phyloP scores from a whole-genome alignment of 768 basidiomycete genomes.

The Tylopilus intermedius region DNA sequence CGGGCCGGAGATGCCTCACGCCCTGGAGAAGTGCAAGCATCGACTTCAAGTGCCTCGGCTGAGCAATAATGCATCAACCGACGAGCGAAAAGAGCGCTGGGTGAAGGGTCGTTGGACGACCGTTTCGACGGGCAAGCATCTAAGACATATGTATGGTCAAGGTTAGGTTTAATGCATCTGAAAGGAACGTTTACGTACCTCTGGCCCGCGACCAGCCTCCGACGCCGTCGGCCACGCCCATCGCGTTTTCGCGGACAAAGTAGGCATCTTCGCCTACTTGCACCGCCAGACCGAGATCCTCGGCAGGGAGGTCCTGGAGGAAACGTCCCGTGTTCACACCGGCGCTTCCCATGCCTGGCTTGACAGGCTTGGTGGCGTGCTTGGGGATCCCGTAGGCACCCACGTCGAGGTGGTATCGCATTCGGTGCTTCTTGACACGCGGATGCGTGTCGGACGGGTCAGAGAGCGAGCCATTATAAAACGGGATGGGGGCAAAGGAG shows the following conservation, averaged over 20 bases:
- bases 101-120: constrained; percentile 37
- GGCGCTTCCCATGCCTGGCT: constrained; percentile 26
- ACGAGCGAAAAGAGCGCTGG: constrained; percentile 61
- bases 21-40: constrained; percentile 5
- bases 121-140: constrained; percentile 24
- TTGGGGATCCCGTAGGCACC: constrained; percentile 89
- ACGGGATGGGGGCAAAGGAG: constrained; percentile 30
- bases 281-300: constrained; percentile 48
- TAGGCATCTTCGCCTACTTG: constrained; percentile 94
- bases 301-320: constrained; percentile 27
- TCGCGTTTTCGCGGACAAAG: constrained; percentile 73
- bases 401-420: constrained; percentile 56
- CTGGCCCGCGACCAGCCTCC: constrained; percentile 74
- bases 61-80: constrained; percentile 85
- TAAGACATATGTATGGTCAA: constrained; percentile 3
- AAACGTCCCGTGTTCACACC: constrained; percentile 21
- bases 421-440: constrained; percentile 29
- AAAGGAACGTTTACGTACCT: constrained; percentile 29
- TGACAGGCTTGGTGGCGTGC: constrained; percentile 23
- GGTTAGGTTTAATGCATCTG: constrained; percentile 5
- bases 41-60: constrained; percentile 39
- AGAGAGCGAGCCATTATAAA: constrained; percentile 23
- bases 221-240: constrained; percentile 94
- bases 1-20: constrained; percentile 36
- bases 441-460: constrained; percentile 27